Evolutionary conservation across 805 yeast species (phyloP).

Genomic region (Candida takata): DNA sequence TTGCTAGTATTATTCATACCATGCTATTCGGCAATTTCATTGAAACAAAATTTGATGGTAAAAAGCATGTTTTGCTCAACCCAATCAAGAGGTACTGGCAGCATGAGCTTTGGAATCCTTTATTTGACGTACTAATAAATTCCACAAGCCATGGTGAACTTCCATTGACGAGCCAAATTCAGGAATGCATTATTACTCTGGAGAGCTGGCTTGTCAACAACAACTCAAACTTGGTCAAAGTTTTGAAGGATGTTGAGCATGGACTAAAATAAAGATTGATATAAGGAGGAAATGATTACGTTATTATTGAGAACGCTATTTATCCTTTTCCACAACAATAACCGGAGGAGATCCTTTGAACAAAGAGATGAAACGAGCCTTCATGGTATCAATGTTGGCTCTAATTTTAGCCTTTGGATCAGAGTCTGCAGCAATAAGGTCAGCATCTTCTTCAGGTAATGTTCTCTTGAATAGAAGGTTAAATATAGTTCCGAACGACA

Average conservation of each 20-base stretch:
- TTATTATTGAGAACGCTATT: too few relatives aligned
- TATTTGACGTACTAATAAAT: constrained; percentile 60
- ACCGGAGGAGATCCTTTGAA: too few relatives aligned
- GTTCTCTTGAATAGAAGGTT: constrained; percentile 70
- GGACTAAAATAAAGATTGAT: constrained; percentile 16
- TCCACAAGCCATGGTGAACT: constrained; percentile 33
- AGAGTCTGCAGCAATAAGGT: constrained; percentile 12
- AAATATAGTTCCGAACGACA: constrained; percentile 82
- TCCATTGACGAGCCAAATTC: constrained; percentile 37
- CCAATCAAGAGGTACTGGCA: constrained; percentile 73
- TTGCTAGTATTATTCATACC: constrained; percentile 68
- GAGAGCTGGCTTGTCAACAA: constrained; percentile 34
- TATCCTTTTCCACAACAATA: too few relatives aligned
- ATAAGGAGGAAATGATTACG: background rate
- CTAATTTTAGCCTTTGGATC: constrained; percentile 12
- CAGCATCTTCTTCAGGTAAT: constrained; percentile 61
- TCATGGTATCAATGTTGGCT: constrained; percentile 2
- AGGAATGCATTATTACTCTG: constrained; percentile 28
- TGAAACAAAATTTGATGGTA: constrained; percentile 31
- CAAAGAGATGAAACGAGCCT: background rate
- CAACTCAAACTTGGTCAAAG: constrained; percentile 20
- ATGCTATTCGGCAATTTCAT: constrained; percentile 67
- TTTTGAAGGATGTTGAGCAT: constrained; percentile 32
- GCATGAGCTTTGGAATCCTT: constrained; percentile 56
- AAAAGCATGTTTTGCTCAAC: constrained; percentile 31